Evolutionary conservation across 345 rosid species (phyloP).

Genomic region (Excoecaria agallocha): DNA sequence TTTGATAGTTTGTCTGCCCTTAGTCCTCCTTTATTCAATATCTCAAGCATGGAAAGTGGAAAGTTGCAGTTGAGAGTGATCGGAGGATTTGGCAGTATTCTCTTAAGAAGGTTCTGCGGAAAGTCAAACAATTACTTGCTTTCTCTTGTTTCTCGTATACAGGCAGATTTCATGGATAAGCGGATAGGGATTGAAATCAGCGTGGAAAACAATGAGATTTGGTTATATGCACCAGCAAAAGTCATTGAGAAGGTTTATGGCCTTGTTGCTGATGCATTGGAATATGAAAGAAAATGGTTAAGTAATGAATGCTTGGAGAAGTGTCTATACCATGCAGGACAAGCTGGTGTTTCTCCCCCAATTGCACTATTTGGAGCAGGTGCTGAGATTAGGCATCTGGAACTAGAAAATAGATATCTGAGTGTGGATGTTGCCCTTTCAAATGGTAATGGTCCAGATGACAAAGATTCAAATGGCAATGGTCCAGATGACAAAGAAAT

Average conservation of each 20-base stretch:
- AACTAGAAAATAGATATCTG: constrained; percentile 63
- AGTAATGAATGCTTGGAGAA: constrained; percentile 73
- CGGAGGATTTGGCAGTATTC: constrained; percentile 54
- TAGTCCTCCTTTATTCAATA: constrained; percentile 68
- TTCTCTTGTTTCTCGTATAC: constrained; percentile 54
- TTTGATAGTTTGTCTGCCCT: constrained; percentile 54
- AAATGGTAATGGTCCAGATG: constrained; percentile 29
- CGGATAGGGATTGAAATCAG: constrained; percentile 57
- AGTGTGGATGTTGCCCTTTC: constrained; percentile 59
- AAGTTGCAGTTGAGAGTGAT: constrained; percentile 56
- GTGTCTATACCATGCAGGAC: constrained; percentile 46
- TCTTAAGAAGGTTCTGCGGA: constrained; percentile 74
- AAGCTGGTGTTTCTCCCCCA: constrained; percentile 48
- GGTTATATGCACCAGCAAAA: constrained; percentile 49
- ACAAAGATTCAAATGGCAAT: no score
- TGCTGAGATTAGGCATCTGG: constrained; percentile 85
- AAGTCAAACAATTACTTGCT: constrained; percentile 50
- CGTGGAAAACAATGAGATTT: constrained; percentile 61
- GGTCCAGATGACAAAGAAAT: constrained; percentile 68
- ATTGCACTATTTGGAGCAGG: constrained; percentile 83
- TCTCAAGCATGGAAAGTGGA: constrained; percentile 43
- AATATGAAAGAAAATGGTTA: constrained; percentile 59
- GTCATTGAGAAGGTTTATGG: constrained; percentile 52
- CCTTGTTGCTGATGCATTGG: constrained; percentile 52
- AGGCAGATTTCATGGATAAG: constrained; percentile 51